Conservation (phyloP, 371 early-diverging fungal genomes). For the Mortierella polycephala region DNA sequence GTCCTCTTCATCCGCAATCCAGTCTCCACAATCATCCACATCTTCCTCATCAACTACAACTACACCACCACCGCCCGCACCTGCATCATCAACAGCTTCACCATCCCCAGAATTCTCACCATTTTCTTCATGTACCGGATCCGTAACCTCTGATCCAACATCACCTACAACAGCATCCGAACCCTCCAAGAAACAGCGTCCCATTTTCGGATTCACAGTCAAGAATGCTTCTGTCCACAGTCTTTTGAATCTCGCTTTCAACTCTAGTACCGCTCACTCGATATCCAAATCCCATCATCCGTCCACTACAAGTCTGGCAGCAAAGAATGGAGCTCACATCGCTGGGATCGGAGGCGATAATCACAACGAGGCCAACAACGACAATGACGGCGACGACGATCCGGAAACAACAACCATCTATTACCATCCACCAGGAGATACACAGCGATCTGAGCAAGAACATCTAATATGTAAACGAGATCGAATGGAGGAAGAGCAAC, state of each 20-base stretch:
- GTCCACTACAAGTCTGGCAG: background rate
- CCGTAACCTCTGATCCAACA: background rate
- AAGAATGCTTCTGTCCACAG: constrained; percentile 8
- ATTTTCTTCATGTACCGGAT: background rate
- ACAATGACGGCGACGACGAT: background rate
- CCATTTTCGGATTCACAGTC: constrained; percentile 2
- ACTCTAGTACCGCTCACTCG: background rate
- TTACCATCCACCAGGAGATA: constrained; percentile 16
- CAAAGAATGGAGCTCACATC: background rate
- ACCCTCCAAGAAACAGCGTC: background rate
- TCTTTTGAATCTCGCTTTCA: background rate
- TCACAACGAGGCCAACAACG: too few relatives aligned
- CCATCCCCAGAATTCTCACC: background rate
- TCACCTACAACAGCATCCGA: background rate
- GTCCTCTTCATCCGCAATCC: background rate
- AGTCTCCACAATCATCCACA: background rate
- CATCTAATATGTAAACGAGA: too few relatives aligned
- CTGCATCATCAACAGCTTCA: background rate
- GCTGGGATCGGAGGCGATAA: too few relatives aligned
- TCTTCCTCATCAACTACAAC: background rate
- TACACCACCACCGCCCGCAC: background rate
- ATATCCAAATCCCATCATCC: background rate
- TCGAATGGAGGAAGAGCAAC: background rate
- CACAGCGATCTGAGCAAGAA: too few relatives aligned
- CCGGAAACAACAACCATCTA: constrained; percentile 25